Percentiles rank a stretch among this genome's conserved stretches.
Evolutionary conservation across 352 stramenopile species (phyloP).

Genomic region (Aphanomyces invadans): DNA sequence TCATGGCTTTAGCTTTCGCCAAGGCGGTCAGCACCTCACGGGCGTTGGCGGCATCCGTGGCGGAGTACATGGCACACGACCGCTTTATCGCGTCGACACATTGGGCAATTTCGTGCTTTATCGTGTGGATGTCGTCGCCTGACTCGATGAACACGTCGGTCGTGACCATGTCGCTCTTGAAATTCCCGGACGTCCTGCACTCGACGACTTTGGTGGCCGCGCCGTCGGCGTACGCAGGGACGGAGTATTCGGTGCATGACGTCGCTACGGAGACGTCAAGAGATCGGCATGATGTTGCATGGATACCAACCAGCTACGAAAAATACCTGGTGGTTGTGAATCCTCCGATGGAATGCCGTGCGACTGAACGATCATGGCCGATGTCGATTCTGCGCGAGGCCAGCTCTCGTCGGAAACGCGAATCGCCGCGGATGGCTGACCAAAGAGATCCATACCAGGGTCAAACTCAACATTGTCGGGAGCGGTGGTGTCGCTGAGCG

Average conservation of each 20-base stretch:
- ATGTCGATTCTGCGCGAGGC: too few relatives aligned
- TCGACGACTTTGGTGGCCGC: too few relatives aligned
- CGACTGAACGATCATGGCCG: too few relatives aligned
- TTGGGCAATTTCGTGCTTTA: background rate
- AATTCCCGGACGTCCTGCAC: background rate
- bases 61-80: background rate
- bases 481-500: background rate
- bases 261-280: too few relatives aligned
- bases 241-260: too few relatives aligned
- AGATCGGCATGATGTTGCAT: too few relatives aligned
- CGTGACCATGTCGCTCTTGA: background rate
- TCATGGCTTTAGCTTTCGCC: background rate
- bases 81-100: background rate
- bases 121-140: background rate
- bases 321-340: too few relatives aligned
- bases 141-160: too few relatives aligned
- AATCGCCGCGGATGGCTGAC: background rate
- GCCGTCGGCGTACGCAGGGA: too few relatives aligned
- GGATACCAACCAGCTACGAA: too few relatives aligned
- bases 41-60: background rate
- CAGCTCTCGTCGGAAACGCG: too few relatives aligned
- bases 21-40: background rate
- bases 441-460: background rate
- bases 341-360: too few relatives aligned
- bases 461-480: background rate